Evolutionary conservation across 225 moss, liverwort and hornwort genomes (phyloP).

Genomic region (Marchantia paleacea): DNA sequence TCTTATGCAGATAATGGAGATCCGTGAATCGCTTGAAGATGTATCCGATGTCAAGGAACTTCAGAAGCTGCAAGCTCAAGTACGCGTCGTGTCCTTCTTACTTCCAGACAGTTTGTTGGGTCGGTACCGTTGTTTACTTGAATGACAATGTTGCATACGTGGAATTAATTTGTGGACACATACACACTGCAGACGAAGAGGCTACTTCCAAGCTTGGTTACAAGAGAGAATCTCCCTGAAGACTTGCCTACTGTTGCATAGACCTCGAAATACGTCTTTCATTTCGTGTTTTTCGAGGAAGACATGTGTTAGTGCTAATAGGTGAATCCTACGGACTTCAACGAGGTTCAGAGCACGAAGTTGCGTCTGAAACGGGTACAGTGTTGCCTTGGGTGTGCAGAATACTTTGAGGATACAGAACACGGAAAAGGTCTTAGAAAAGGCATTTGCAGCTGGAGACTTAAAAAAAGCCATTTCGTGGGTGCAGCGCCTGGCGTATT

Average conservation of each 20-base stretch:
- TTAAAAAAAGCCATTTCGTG: conserved; percentile 49
- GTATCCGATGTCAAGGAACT: conserved; percentile 51
- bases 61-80: conserved; percentile 54
- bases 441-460: conserved; percentile 48
- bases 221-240: too few species aligned
- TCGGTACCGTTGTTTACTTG: too few species aligned
- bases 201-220: too few species aligned
- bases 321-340: too few species aligned
- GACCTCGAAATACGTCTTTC: too few species aligned
- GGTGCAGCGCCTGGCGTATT: conserved; percentile 73
- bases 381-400: conserved; percentile 36
- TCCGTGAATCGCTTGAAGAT: conserved; percentile 72
- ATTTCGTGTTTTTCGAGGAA: too few species aligned
- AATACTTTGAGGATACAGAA: conserved; percentile 56
- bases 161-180: too few species aligned
- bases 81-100: conserved; percentile 17
- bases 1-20: conserved; percentile 75
- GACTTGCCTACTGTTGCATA: too few species aligned
- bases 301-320: too few species aligned
- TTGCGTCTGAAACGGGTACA: neutral
- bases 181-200: too few species aligned
- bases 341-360: too few species aligned
- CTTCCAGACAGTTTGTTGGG: neutral
- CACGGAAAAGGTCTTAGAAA: conserved; percentile 52
- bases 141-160: too few species aligned